Percentiles rank a stretch among this genome's conserved stretches.
These are phyloP conservation scores for Kurtzmaniella quercitrusa DNA, from an alignment of 1,139 yeast genomes.

Conservation along the genomic window DNA sequence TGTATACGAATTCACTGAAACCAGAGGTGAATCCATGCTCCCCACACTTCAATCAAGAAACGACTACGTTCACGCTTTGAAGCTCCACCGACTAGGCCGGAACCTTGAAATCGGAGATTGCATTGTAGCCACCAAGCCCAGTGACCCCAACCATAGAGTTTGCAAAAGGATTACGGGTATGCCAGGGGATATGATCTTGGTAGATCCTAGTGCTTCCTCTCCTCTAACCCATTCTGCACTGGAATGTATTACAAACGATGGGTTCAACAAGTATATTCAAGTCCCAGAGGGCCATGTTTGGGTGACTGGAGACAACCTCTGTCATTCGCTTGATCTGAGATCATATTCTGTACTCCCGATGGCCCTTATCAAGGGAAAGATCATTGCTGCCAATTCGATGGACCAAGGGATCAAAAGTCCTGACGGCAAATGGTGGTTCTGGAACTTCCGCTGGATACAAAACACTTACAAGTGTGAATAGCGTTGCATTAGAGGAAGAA, in stretches of 20 bases:
- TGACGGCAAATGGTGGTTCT: slow-evolving; percentile 32
- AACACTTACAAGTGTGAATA: slow-evolving; percentile 32
- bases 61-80: slow-evolving; percentile 80
- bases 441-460: slow-evolving; percentile 52
- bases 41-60: slow-evolving; percentile 75
- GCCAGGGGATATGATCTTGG: slow-evolving; percentile 84
- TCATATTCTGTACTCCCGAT: slow-evolving; percentile 84
- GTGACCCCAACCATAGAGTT: slow-evolving; percentile 79
- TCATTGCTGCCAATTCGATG: slow-evolving; percentile 61
- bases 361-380: slow-evolving; percentile 83
- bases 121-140: slow-evolving; percentile 85
- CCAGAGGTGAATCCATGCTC: slow-evolving; percentile 92
- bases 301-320: slow-evolving; percentile 92
- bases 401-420: slow-evolving; percentile 26
- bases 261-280: slow-evolving; percentile 54
- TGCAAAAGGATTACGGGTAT: slow-evolving; percentile 92
- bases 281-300: slow-evolving; percentile 93
- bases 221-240: slow-evolving; percentile 39
- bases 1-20: slow-evolving; percentile 72
- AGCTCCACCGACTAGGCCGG: slow-evolving; percentile 54
- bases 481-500: too few relatives aligned
- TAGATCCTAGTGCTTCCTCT: slow-evolving; percentile 73
- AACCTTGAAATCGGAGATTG: slow-evolving; percentile 76
- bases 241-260: slow-evolving; percentile 32
- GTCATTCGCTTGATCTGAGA: slow-evolving; percentile 87